Evolutionary conservation across 1,284 basidiomycete genomes (phyloP).

Genomic region (Trichosporon asahii): DNA sequence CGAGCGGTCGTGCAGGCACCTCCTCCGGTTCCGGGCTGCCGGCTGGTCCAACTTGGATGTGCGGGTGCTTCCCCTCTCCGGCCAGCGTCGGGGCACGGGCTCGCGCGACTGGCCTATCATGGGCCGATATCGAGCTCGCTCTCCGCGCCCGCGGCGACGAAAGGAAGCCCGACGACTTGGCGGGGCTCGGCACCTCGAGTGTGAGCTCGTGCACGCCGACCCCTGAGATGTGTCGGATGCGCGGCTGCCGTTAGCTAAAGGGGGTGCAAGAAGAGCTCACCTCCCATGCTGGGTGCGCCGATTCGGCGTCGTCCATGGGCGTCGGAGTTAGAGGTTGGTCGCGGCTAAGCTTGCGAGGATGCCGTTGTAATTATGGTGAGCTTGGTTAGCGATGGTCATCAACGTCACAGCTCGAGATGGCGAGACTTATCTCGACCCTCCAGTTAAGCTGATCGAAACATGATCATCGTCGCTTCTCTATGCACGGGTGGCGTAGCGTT

Average conservation of each 20-base stretch:
- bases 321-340: not conserved
- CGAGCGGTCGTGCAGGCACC: slow-evolving; percentile 25
- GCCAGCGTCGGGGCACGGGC: slow-evolving; percentile 43
- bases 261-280: not conserved
- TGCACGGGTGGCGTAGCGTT: not conserved
- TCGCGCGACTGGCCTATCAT: not conserved
- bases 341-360: not conserved
- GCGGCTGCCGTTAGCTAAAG: slow-evolving; percentile 26
- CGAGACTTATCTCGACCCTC: not conserved
- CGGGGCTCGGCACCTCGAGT: slow-evolving; percentile 15
- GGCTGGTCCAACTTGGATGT: not conserved
- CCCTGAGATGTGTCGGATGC: slow-evolving; percentile 41
- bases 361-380: not conserved
- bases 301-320: slow-evolving; percentile 11
- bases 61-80: slow-evolving; percentile 34
- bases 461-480: not conserved
- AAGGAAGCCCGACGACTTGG: slow-evolving; percentile 5
- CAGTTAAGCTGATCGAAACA: not conserved
- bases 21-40: slow-evolving; percentile 18
- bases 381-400: not conserved
- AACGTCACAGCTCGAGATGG: slow-evolving; percentile 4
- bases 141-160: slow-evolving; percentile 8
- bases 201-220: slow-evolving; percentile 47
- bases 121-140: not conserved
- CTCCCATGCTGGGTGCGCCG: slow-evolving; percentile 14